These are phyloP conservation scores for Auriscalpium microsporum DNA, from an alignment of 768 basidiomycete species.

Conservation along the genomic window DNA sequence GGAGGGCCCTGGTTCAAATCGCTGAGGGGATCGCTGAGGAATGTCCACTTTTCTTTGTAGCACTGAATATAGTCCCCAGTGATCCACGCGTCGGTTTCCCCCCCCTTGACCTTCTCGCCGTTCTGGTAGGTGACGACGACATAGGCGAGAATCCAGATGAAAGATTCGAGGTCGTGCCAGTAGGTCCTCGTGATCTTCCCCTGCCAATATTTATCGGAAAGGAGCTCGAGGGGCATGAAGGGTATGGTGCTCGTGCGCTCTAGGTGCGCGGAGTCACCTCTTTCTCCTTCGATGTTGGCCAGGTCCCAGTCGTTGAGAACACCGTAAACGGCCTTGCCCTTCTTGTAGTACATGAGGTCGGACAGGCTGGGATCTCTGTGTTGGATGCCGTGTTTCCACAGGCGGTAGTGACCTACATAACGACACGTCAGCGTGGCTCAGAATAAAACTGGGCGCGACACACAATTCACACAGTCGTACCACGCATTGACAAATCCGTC, in stretches of 20 bases:
- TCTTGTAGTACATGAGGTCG: not conserved
- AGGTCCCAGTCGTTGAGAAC: constrained; percentile 2
- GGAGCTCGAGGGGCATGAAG: not conserved
- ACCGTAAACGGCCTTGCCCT: not conserved
- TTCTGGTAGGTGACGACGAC: not conserved
- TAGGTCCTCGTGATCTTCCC: not conserved
- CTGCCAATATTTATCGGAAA: not conserved
- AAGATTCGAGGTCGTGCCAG: constrained; percentile 1
- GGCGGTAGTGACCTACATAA: not conserved
- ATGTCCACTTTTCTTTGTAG: not conserved
- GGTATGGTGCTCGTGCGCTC: not conserved
- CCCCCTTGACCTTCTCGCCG: not conserved
- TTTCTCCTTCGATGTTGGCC: not conserved
- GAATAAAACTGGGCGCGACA: not conserved
- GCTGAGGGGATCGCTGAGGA: not conserved
- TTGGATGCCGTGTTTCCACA: not conserved
- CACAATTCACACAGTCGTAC: not conserved
- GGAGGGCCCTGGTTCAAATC: no score
- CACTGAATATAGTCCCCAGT: not conserved
- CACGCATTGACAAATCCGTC: no score
- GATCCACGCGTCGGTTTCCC: not conserved
- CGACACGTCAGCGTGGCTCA: not conserved
- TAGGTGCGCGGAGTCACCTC: no score
- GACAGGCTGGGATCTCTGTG: not conserved
- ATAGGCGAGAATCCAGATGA: not conserved